Conservation (phyloP, 2,329 filamentous ascomycete species). For the Fusarium pseudoanthophilum region DNA sequence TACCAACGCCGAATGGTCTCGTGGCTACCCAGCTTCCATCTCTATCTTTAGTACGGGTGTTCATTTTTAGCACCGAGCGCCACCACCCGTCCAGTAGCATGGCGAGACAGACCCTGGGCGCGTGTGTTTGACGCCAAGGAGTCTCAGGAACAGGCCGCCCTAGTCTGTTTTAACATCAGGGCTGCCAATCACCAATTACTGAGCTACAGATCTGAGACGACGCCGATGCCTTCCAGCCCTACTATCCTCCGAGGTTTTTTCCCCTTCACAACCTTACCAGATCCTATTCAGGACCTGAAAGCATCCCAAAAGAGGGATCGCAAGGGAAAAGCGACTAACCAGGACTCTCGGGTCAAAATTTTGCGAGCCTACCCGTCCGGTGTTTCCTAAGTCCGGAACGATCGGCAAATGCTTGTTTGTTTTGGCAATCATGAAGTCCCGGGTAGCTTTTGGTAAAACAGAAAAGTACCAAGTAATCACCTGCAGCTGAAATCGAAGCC, state of each 20-base stretch:
- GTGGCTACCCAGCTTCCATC: constrained; percentile 2
- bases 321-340: neutral
- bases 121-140: constrained; percentile 20
- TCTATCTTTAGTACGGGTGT: constrained; percentile 6
- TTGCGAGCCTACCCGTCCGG: neutral
- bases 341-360: neutral
- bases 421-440: constrained; percentile 12
- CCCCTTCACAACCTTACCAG: neutral
- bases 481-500: neutral
- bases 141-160: constrained; percentile 36
- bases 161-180: constrained; percentile 45
- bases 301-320: constrained; percentile 3
- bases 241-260: neutral
- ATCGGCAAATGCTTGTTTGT: neutral
- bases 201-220: constrained; percentile 34
- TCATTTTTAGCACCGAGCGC: constrained; percentile 42
- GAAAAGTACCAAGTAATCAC: neutral
- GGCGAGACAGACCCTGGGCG: neutral
- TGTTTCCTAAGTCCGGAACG: neutral
- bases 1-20: neutral
- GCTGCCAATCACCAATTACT: constrained; percentile 31
- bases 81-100: constrained; percentile 19
- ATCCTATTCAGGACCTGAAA: neutral
- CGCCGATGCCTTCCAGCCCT: constrained; percentile 19
- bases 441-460: constrained; percentile 14